Conservation (phyloP, 2,329 filamentous ascomycete species). For the Ilyonectria mors-panacis region DNA sequence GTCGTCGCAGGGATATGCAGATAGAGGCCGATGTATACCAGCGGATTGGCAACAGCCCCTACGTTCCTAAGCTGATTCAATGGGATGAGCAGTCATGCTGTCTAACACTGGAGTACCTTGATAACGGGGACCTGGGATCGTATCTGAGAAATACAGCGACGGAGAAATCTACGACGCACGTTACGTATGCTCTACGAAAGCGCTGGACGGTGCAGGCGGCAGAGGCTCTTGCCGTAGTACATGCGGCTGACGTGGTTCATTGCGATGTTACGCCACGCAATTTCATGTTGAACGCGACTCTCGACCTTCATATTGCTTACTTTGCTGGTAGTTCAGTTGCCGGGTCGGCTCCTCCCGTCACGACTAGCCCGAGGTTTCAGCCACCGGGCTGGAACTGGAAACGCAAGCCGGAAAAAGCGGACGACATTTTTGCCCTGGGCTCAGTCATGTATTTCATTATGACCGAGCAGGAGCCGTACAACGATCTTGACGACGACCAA, state of each 20-base stretch:
- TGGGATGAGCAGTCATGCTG: neutral
- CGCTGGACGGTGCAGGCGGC: neutral
- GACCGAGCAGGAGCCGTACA: neutral
- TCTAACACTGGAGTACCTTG: neutral
- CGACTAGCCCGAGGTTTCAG: neutral
- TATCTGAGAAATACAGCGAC: neutral
- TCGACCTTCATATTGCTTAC: neutral
- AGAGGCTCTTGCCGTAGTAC: neutral
- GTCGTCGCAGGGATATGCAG: neutral
- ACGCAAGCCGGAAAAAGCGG: neutral
- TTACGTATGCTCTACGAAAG: neutral
- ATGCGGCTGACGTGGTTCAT: neutral
- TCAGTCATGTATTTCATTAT: constrained; percentile 5
- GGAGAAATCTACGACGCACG: neutral
- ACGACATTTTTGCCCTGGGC: neutral
- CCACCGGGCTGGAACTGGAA: neutral
- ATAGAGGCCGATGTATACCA: neutral
- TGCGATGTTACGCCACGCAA: constrained; percentile 1
- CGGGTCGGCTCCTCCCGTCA: neutral
- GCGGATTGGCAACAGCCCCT: neutral
- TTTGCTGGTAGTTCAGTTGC: constrained; percentile 2
- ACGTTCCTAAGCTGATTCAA: neutral
- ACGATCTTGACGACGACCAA: neutral
- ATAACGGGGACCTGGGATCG: neutral
- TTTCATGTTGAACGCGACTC: neutral